These are phyloP conservation scores for Plasmodium adleri DNA, from an alignment of 169 alveolate species.

Conservation along the genomic window DNA sequence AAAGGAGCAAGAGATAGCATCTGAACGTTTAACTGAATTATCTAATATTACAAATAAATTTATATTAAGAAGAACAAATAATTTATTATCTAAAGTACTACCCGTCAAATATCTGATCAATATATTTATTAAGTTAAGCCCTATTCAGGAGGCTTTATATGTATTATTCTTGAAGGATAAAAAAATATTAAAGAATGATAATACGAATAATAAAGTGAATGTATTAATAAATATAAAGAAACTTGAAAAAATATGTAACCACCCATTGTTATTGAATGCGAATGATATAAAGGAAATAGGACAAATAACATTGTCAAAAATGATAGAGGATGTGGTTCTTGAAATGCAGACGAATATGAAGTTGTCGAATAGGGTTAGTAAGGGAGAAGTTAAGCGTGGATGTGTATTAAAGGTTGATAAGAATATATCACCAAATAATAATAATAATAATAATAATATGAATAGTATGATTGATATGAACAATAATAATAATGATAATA, in stretches of 20 bases:
- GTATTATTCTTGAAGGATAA: constrained; percentile 80
- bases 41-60: constrained; percentile 92
- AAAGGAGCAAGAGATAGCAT: constrained; percentile 89
- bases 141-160: constrained; percentile 87
- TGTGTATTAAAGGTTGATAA: constrained; percentile 41
- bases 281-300: constrained; percentile 78
- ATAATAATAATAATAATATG: no score
- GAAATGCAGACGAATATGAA: neutral
- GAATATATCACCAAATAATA: no score
- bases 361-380: constrained; percentile 11
- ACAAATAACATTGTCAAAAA: constrained; percentile 80
- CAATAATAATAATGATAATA: no score
- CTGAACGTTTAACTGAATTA: constrained; percentile 89
- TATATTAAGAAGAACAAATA: constrained; percentile 91
- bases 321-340: constrained; percentile 50
- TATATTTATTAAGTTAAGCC: constrained; percentile 90
- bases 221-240: constrained; percentile 57
- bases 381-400: constrained; percentile 63
- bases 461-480: no score
- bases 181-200: constrained; percentile 26
- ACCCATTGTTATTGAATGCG: constrained; percentile 16
- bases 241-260: constrained; percentile 56
- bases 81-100: constrained; percentile 90
- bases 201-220: constrained; percentile 32
- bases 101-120: constrained; percentile 92